phyloP scores from a whole-genome alignment of 2,329 filamentous ascomycete species.

The Catunica adiposa region DNA sequence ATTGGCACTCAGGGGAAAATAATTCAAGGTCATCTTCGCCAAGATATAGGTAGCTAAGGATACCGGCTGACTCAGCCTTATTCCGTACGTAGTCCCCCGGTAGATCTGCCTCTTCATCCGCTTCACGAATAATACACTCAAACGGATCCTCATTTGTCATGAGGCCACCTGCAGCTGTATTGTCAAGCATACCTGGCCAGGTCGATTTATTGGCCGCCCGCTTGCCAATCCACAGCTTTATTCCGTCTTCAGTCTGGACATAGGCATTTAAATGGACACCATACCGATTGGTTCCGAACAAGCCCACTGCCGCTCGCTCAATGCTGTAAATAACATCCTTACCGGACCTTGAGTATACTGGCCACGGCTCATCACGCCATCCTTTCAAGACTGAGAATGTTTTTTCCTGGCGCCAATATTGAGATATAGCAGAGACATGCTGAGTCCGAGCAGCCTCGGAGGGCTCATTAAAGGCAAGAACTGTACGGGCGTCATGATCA shows the following conservation, averaged over 20 bases:
- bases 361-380: constrained; percentile 70
- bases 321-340: constrained; percentile 50
- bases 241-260: constrained; percentile 25
- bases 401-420: constrained; percentile 50
- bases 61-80: constrained; percentile 43
- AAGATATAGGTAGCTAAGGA: constrained; percentile 75
- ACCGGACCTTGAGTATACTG: constrained; percentile 51
- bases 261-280: constrained; percentile 72
- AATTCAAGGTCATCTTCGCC: constrained; percentile 38
- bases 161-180: constrained; percentile 70
- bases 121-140: constrained; percentile 71
- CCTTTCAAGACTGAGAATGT: constrained; percentile 59
- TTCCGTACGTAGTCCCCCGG: constrained; percentile 50
- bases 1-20: constrained; percentile 82
- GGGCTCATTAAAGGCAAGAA: constrained; percentile 44
- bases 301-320: constrained; percentile 55
- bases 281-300: constrained; percentile 63
- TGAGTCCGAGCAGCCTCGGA: constrained; percentile 47
- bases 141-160: constrained; percentile 65
- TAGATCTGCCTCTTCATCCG: constrained; percentile 74
- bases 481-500: constrained; percentile 40
- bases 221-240: constrained; percentile 73
- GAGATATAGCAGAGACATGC: constrained; percentile 37
- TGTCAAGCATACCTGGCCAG: constrained; percentile 85
- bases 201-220: constrained; percentile 66